Evolutionary conservation across 148 eudicot genomes (phyloP).

Genomic region (Rhododendron mucronatum): DNA sequence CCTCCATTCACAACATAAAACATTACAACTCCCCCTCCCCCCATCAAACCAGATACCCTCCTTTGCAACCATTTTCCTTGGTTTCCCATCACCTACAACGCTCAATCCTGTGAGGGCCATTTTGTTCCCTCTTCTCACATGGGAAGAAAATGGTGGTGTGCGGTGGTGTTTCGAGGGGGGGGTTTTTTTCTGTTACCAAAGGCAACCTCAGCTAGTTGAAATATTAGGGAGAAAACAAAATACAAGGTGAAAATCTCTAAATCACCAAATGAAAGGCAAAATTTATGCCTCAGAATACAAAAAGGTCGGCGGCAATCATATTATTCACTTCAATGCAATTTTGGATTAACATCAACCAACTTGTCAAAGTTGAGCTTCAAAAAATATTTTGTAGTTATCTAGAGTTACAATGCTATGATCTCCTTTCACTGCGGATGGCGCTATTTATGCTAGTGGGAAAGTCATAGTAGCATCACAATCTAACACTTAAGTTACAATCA

Average conservation of each 20-base stretch:
- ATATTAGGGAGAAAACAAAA: not conserved
- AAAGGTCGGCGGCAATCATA: not conserved
- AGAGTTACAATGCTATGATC: not conserved
- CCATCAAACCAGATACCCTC: not conserved
- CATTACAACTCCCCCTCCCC: not conserved
- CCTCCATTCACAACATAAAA: not conserved
- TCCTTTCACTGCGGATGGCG: not conserved
- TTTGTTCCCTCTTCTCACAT: not conserved
- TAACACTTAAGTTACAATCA: not conserved
- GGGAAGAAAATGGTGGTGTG: not conserved
- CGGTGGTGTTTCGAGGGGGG: no score
- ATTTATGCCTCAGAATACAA: not conserved
- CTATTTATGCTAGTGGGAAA: not conserved
- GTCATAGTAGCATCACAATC: not conserved
- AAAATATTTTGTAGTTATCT: not conserved
- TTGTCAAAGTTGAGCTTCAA: not conserved
- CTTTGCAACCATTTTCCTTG: not conserved
- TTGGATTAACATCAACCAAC: not conserved
- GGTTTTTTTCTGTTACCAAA: not conserved
- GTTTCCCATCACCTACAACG: not conserved
- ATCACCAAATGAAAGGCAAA: not conserved
- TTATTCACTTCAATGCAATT: not conserved
- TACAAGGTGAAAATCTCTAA: not conserved
- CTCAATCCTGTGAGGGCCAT: not conserved
- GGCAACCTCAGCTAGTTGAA: not conserved